phyloP scores from a whole-genome alignment of 352 stramenopile species.

The Pythium vanterpoolii region DNA sequence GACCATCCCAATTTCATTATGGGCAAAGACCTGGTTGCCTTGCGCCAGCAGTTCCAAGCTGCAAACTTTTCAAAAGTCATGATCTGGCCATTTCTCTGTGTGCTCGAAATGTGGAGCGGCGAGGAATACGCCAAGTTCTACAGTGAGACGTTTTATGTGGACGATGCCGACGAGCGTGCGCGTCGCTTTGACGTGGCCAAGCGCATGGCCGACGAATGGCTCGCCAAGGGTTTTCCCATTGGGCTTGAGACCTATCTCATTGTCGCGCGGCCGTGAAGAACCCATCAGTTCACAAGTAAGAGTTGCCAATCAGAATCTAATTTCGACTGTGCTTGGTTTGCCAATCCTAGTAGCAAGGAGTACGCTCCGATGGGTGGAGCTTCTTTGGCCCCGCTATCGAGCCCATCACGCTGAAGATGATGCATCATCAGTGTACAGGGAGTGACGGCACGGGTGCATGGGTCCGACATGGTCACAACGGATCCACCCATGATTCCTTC shows the following conservation, averaged over 20 bases:
- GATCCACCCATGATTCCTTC: neutral
- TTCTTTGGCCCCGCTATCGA: too few relatives aligned
- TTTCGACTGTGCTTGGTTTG: neutral
- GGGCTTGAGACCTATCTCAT: conserved; percentile 57
- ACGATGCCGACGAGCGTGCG: conserved; percentile 31
- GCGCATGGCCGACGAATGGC: conserved; percentile 45
- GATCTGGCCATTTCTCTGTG: conserved; percentile 48
- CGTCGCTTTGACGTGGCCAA: conserved; percentile 28
- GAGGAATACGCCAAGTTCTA: conserved; percentile 41
- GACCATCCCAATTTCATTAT: conserved; percentile 45
- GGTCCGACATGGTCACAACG: neutral
- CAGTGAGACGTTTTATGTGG: conserved; percentile 22
- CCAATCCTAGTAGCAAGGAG: neutral
- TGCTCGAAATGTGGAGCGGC: conserved; percentile 49
- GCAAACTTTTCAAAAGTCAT: conserved; percentile 38
- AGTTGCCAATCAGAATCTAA: neutral
- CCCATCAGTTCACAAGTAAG: too few relatives aligned
- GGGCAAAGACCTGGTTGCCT: conserved; percentile 36
- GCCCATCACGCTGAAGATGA: too few relatives aligned
- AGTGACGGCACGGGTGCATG: too few relatives aligned
- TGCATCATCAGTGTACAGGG: too few relatives aligned
- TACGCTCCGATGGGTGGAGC: too few relatives aligned
- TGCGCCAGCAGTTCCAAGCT: conserved; percentile 31
- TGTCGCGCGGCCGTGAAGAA: conserved; percentile 20
- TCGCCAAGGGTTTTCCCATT: conserved; percentile 45